Evolutionary conservation across 2,329 filamentous ascomycete species (phyloP).

Genomic region (Xylaria sp.): DNA sequence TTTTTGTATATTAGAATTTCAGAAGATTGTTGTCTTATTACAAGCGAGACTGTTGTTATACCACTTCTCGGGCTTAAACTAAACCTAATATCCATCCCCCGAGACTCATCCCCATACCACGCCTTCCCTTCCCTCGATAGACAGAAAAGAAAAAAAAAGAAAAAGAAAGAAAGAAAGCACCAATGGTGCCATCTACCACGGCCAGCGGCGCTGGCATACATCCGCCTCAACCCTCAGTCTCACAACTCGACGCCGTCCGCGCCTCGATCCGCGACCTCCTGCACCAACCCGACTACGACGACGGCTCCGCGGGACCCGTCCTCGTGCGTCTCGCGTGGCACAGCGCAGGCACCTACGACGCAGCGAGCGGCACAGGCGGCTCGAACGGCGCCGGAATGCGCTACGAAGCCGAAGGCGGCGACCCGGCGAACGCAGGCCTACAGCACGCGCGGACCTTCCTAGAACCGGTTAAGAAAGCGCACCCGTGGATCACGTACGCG

Average conservation of each 20-base stretch:
- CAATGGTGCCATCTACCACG: slow-evolving; percentile 9
- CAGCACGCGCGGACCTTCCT: slow-evolving; percentile 72
- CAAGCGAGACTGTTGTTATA: not conserved
- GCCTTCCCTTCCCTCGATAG: not conserved
- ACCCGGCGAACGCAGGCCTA: slow-evolving; percentile 72
- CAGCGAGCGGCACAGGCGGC: slow-evolving; percentile 68
- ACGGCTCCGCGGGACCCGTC: slow-evolving; percentile 72
- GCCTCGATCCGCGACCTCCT: slow-evolving; percentile 65
- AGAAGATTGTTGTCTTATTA: not conserved
- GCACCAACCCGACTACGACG: slow-evolving; percentile 71
- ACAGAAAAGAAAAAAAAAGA: not conserved
- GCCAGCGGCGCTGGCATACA: not conserved
- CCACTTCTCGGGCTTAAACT: too few relatives aligned
- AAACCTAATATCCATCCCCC: not conserved
- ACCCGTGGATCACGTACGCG: slow-evolving; percentile 73
- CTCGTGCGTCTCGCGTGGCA: slow-evolving; percentile 74
- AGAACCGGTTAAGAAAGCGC: slow-evolving; percentile 67
- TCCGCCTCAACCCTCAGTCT: slow-evolving; percentile 33
- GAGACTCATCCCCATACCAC: not conserved
- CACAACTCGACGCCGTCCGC: slow-evolving; percentile 55
- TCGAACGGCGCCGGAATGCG: slow-evolving; percentile 74
- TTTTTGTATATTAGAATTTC: too few relatives aligned
- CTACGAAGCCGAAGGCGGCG: slow-evolving; percentile 71
- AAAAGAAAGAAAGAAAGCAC: not conserved
- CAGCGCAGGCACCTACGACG: slow-evolving; percentile 71